These are phyloP conservation scores for Citrus reticulata DNA, from an alignment of 345 rosid species.

Conservation along the genomic window DNA sequence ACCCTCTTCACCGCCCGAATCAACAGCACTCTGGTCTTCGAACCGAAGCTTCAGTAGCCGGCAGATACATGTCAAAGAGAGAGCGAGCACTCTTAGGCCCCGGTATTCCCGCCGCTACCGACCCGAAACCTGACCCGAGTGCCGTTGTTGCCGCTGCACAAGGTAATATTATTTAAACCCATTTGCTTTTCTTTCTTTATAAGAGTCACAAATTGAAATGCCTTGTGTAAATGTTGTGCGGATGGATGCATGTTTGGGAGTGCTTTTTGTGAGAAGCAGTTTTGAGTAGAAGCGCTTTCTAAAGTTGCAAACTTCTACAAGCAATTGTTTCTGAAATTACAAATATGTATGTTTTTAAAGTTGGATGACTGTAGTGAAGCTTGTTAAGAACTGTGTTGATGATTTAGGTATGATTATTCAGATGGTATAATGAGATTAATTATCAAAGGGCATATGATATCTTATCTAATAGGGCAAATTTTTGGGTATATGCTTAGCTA, in stretches of 20 bases:
- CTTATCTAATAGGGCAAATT: not conserved
- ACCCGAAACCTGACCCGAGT: conserved; percentile 1
- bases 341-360: not conserved
- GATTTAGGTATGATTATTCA: not conserved
- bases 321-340: not conserved
- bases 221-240: not conserved
- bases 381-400: not conserved
- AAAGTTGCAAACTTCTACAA: not conserved
- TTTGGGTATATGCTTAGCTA: not conserved
- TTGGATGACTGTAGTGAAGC: not conserved
- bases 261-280: not conserved
- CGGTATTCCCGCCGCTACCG: not conserved
- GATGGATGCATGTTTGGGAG: not conserved
- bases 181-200: not conserved
- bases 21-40: conserved; percentile 1
- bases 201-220: not conserved
- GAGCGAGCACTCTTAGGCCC: conserved; percentile 45
- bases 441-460: not conserved
- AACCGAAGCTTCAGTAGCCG: conserved; percentile 46
- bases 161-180: conserved; percentile 28
- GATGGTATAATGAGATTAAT: not conserved
- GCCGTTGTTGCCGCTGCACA: conserved; percentile 20
- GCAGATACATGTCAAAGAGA: conserved; percentile 69
- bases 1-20: not conserved
- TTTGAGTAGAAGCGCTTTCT: not conserved